Percentiles rank a stretch among this genome's conserved stretches.
phyloP scores from a whole-genome alignment of 495 filamentous ascomycete genomes.

The Tetracladium marchalianum region DNA sequence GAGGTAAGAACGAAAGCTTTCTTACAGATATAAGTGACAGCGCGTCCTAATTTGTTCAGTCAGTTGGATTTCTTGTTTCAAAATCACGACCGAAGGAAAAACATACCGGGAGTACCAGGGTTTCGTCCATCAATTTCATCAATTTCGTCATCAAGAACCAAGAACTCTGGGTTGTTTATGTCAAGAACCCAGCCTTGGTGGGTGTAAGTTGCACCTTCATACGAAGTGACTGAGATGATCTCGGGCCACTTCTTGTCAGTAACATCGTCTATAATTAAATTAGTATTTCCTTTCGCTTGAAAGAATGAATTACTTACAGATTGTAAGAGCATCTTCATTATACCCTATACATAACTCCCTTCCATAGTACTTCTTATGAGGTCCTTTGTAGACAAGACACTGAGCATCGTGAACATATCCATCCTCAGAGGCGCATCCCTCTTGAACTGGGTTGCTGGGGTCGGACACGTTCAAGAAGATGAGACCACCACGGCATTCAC shows the following conservation, averaged over 20 bases:
- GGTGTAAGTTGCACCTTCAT: slow-evolving; percentile 47
- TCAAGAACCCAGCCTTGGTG: slow-evolving; percentile 53
- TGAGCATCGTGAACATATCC: slow-evolving; percentile 54
- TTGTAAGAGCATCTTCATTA: too few species aligned
- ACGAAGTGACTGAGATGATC: slow-evolving; percentile 44
- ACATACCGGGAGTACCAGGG: slow-evolving; percentile 24
- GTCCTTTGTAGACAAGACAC: slow-evolving; percentile 47
- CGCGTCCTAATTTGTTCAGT: too few species aligned
- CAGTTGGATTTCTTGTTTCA: too few species aligned
- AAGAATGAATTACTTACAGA: too few species aligned
- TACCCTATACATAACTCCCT: too few species aligned
- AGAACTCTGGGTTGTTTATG: slow-evolving; percentile 35
- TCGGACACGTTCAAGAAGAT: slow-evolving; percentile 44
- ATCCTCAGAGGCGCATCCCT: slow-evolving; percentile 41
- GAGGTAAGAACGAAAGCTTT: too few species aligned
- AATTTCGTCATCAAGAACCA: slow-evolving; percentile 50
- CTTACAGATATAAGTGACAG: too few species aligned
- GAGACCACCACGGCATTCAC: slow-evolving; percentile 37
- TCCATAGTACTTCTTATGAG: slow-evolving; percentile 37
- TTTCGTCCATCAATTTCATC: slow-evolving; percentile 42
- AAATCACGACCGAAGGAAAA: too few species aligned
- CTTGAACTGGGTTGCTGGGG: slow-evolving; percentile 34
- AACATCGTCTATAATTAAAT: slow-evolving; percentile 37
- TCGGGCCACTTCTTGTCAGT: slow-evolving; percentile 36
- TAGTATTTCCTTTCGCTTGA: background rate